These are phyloP conservation scores for Ceratobasidium sp. DNA, from an alignment of 1,284 basidiomycete genomes.

Conservation along the genomic window DNA sequence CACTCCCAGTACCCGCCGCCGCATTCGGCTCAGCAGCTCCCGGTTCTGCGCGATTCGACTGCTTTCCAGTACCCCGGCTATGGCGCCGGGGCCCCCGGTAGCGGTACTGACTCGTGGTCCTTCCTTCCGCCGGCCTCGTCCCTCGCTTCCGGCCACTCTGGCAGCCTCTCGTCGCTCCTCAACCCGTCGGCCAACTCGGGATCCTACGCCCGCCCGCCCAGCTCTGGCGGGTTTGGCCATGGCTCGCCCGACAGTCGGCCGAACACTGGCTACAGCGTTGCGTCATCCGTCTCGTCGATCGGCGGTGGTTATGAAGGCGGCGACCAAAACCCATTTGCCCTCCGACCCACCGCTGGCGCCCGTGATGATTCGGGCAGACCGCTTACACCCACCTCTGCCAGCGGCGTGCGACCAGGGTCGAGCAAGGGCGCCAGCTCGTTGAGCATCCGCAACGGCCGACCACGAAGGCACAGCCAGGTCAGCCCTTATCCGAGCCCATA, in stretches of 20 bases:
- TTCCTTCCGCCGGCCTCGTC: conserved; percentile 54
- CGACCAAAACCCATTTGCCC: conserved; percentile 39
- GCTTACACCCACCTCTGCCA: conserved; percentile 39
- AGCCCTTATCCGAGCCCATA: conserved; percentile 82
- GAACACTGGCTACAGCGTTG: conserved; percentile 80
- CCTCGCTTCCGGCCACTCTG: conserved; percentile 61
- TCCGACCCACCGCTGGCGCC: conserved; percentile 38
- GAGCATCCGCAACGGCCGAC: conserved; percentile 64
- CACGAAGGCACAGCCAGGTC: conserved; percentile 78
- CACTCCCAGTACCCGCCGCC: conserved; percentile 33
- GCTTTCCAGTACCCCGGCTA: conserved; percentile 35
- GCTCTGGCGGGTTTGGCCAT: conserved; percentile 45
- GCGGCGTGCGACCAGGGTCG: conserved; percentile 42
- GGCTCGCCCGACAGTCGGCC: conserved; percentile 80
- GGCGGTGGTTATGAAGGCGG: conserved; percentile 29
- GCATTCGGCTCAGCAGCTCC: conserved; percentile 25
- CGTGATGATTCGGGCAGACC: conserved; percentile 39
- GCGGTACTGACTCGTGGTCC: conserved; percentile 32
- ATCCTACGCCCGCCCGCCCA: conserved; percentile 42
- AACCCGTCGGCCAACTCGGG: conserved; percentile 57
- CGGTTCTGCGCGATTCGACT: conserved; percentile 39
- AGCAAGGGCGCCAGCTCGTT: conserved; percentile 49
- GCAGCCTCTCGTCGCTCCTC: conserved; percentile 73
- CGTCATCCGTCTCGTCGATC: conserved; percentile 48
- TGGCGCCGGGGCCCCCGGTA: conserved; percentile 33